Evolutionary conservation across 140 eudicot genomes (phyloP).

Genomic region (Bidens hawaiensis): DNA sequence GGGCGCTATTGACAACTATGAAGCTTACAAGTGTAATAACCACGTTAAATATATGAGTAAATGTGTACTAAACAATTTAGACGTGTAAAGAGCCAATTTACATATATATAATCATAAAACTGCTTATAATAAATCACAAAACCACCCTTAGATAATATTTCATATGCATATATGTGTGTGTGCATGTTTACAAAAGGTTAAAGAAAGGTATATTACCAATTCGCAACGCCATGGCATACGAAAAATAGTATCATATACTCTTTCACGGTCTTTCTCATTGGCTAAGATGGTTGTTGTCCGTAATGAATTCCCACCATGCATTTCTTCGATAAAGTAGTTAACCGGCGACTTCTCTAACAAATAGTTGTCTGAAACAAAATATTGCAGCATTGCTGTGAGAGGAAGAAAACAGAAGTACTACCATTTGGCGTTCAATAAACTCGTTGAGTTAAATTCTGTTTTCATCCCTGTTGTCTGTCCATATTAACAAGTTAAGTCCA

Average conservation of each 20-base stretch:
- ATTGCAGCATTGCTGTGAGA: constrained; percentile 16
- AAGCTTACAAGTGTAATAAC: too few relatives aligned
- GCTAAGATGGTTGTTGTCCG: constrained; percentile 77
- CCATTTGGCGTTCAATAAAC: constrained; percentile 11
- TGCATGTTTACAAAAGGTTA: background rate
- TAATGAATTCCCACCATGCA: constrained; percentile 81
- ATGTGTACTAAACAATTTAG: too few relatives aligned
- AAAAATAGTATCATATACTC: constrained; percentile 93
- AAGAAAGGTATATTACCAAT: constrained; percentile 43
- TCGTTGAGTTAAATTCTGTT: too few relatives aligned
- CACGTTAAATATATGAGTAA: too few relatives aligned
- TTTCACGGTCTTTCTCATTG: constrained; percentile 87
- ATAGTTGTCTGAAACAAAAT: constrained; percentile 44
- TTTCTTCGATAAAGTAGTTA: constrained; percentile 73
- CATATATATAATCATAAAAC: too few relatives aligned
- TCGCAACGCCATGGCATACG: constrained; percentile 99
- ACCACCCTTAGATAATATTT: too few relatives aligned
- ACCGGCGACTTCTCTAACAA: constrained; percentile 67
- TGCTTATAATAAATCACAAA: too few relatives aligned
- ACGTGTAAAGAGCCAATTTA: too few relatives aligned
- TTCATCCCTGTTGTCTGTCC: too few relatives aligned
- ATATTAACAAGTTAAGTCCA: too few relatives aligned
- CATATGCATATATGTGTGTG: too few relatives aligned
- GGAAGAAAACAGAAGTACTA: constrained; percentile 1
- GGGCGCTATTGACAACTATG: too few relatives aligned